Percentiles rank a stretch among this genome's conserved stretches.
These are phyloP conservation scores for Craspedostauros australis DNA, from an alignment of 108 stramenopile species.

Conservation along the genomic window DNA sequence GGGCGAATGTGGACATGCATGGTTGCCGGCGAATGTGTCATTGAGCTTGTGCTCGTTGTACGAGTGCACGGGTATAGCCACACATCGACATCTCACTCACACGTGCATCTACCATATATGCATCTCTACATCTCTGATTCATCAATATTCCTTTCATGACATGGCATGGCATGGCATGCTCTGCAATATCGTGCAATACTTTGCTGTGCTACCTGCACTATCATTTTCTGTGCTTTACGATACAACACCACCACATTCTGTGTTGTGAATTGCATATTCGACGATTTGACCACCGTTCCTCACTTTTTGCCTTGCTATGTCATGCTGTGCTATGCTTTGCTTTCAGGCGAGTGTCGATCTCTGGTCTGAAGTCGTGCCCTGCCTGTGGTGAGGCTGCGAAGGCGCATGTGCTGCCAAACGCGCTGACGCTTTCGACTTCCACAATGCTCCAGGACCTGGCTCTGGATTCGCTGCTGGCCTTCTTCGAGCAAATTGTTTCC, in stretches of 20 bases:
- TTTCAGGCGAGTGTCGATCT: conserved; percentile 35
- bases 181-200: neutral
- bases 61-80: too few species aligned
- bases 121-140: too few species aligned
- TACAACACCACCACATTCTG: too few species aligned
- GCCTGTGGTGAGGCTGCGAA: conserved; percentile 49
- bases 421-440: conserved; percentile 74
- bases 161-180: neutral
- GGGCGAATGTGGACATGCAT: too few species aligned
- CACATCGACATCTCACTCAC: too few species aligned
- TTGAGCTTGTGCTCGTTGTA: too few species aligned
- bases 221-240: too few species aligned
- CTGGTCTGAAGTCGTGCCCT: conserved; percentile 60
- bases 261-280: too few species aligned
- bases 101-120: too few species aligned
- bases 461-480: conserved; percentile 61
- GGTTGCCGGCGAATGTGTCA: too few species aligned
- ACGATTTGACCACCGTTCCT: too few species aligned
- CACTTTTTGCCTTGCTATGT: neutral
- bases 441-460: conserved; percentile 88
- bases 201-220: neutral
- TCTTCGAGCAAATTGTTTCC: conserved; percentile 60
- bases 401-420: conserved; percentile 59
- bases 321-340: conserved; percentile 3
- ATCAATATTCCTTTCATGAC: too few species aligned